phyloP scores from a whole-genome alignment of 2,329 filamentous ascomycete genomes.

The Amesomyces nigricolor region DNA sequence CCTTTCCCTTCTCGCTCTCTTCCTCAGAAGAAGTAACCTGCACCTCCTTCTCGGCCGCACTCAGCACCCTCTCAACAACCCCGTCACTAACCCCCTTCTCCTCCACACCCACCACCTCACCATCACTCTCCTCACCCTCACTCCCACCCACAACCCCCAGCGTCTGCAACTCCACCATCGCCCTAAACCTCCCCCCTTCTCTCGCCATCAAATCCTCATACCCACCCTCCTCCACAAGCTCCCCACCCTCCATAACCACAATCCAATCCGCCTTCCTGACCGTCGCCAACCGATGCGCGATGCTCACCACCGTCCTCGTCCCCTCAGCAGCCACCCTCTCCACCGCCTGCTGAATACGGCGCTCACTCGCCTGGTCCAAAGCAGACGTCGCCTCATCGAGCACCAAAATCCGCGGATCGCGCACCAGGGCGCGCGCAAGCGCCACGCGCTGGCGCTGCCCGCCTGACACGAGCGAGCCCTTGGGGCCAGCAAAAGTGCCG shows the following conservation, averaged over 20 bases:
- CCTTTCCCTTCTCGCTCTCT: too few relatives aligned
- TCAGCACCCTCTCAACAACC: too few relatives aligned
- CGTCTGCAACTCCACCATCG: too few relatives aligned
- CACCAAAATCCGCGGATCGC: constrained; percentile 57
- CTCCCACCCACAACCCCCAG: too few relatives aligned
- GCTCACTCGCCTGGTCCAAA: constrained; percentile 52
- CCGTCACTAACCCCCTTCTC: too few relatives aligned
- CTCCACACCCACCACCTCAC: too few relatives aligned
- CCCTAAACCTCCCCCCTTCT: too few relatives aligned
- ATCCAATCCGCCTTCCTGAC: constrained; percentile 73
- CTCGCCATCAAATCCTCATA: constrained; percentile 29
- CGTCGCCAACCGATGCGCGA: constrained; percentile 72
- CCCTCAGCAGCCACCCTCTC: constrained; percentile 48
- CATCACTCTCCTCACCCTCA: too few relatives aligned
- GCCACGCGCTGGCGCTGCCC: constrained; percentile 63
- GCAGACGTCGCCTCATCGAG: constrained; percentile 69
- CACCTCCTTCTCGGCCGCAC: too few relatives aligned
- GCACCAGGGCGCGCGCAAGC: constrained; percentile 62
- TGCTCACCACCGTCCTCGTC: constrained; percentile 62
- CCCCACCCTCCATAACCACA: constrained; percentile 65
- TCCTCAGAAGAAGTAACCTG: too few relatives aligned
- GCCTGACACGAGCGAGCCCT: constrained; percentile 57
- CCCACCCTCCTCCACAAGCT: constrained; percentile 47
- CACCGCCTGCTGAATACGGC: constrained; percentile 58
- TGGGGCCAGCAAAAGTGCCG: constrained; percentile 60